phyloP scores from a whole-genome alignment of 352 stramenopile genomes.

The Globisporangium okanoganense region DNA sequence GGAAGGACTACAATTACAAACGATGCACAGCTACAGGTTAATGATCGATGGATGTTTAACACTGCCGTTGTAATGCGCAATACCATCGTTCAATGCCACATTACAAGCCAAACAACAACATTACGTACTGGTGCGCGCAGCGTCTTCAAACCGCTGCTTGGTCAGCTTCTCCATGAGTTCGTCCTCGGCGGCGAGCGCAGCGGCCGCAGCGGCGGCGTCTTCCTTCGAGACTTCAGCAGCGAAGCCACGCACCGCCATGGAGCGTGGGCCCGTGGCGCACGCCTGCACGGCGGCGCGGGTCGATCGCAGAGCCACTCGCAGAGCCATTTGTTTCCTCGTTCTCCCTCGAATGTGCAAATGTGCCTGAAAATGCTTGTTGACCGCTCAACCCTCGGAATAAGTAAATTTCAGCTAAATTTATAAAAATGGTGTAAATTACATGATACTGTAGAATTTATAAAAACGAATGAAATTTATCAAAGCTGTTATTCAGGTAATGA shows the following conservation, averaged over 20 bases:
- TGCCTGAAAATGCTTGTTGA: not conserved
- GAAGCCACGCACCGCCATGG: conserved; percentile 32
- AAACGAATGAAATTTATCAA: too few species aligned
- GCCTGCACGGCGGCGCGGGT: conserved; percentile 21
- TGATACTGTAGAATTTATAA: too few species aligned
- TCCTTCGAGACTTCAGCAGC: conserved; percentile 41
- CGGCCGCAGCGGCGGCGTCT: conserved; percentile 14
- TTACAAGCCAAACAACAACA: not conserved
- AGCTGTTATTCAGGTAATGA: too few species aligned
- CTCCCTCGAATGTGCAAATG: not conserved
- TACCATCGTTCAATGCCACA: not conserved
- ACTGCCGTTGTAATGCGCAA: not conserved
- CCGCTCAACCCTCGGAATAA: conserved; percentile 1
- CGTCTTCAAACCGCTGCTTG: conserved; percentile 40
- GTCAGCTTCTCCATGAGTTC: conserved; percentile 36
- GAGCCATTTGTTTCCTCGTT: conserved; percentile 27
- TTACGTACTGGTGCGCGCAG: conserved; percentile 49
- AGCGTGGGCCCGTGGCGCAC: conserved; percentile 11
- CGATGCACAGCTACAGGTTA: not conserved
- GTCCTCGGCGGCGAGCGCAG: conserved; percentile 41
- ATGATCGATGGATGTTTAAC: not conserved
- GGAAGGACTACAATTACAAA: conserved; percentile 42
- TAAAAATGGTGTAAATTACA: not conserved
- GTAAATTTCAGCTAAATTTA: not conserved
- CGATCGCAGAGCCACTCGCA: conserved; percentile 34